Conservation (phyloP, 2,329 filamentous ascomycete species). For the Penicillium freii region DNA sequence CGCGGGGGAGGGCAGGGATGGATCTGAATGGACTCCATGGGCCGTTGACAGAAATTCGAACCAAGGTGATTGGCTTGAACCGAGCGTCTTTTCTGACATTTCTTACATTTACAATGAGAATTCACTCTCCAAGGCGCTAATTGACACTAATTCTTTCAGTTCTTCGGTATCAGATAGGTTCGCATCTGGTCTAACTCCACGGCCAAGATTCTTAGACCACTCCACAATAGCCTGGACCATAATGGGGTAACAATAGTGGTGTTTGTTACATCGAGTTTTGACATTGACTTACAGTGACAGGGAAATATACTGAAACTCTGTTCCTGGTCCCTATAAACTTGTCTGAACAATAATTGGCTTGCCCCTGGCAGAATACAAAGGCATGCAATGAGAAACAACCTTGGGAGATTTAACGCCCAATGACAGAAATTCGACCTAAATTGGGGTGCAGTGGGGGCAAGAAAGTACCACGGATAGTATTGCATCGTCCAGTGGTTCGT, state of each 20-base stretch:
- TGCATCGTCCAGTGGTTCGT: background rate
- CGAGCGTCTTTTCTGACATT: constrained; percentile 1
- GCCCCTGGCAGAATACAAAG: constrained; percentile 5
- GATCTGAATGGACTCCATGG: background rate
- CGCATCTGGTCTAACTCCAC: constrained; percentile 10
- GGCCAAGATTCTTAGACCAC: constrained; percentile 2
- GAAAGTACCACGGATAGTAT: background rate
- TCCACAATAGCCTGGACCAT: constrained; percentile 16
- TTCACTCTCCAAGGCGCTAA: background rate
- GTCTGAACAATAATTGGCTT: constrained; percentile 1
- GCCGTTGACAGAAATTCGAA: constrained; percentile 9
- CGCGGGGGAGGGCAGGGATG: constrained; percentile 7
- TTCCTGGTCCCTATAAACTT: background rate
- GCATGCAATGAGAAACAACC: background rate
- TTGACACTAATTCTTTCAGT: background rate
- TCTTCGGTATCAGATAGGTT: background rate
- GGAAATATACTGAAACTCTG: background rate
- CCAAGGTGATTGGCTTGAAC: constrained; percentile 10
- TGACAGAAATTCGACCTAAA: background rate
- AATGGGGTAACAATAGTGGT: constrained; percentile 7
- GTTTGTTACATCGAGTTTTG: background rate
- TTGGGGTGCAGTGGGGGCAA: background rate
- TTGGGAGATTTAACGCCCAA: no score
- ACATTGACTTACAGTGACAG: background rate
- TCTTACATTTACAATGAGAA: background rate